Base-by-base conservation (phyloP, 495 filamentous ascomycete species). In the Aspergillus diversus region DNA sequence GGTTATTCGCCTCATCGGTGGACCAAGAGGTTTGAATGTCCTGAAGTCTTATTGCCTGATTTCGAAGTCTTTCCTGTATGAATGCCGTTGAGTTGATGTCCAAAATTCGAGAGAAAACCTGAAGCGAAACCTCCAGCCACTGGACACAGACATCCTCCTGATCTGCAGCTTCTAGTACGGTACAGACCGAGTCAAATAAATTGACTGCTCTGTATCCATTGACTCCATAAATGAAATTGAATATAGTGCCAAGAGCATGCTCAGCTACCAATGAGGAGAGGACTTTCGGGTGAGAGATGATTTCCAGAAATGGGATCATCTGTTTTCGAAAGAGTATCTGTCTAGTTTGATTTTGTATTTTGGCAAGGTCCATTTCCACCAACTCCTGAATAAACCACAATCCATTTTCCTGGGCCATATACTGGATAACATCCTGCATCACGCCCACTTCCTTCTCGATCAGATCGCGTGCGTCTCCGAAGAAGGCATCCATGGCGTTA, bases 401-500 rank as follows among this genome's bases (percentile, higher is more conserved):
- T 2, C 57, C 43, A 34, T 35, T 7, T 9, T 59, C 57, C 37
- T 51, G 43, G 27, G 57, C 48, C 57, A 59, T 50, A 9, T 59
- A 59, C 35, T 33, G 27, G 21, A 59, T 48, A 33, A 59, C 57
- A 48, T 50, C 57, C 31, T 59, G 57, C 57, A 59, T 59, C 12
- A 33, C 37, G 15, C 34, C 46, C 3, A 46, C 31, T 34, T 50
- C 46, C 7, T 46, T 17, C 15, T 59, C 57, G 12, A 50, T 13
- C 27, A 59, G 46, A 12, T 32, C 13, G 32, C 46, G 21, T 27
- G 57, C 43, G 12, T 46, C 57, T 27, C 21, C 17, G 47, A 59
- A 59, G 43, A 59, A 59, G 7, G 43, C 16, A 11, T 59, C 57
- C 7, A 33, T 4, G 27, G 27, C 17, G 11, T 35, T 33, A 34